Conservation (phyloP, 805 yeast species). For the Lachancea thermotolerans region DNA sequence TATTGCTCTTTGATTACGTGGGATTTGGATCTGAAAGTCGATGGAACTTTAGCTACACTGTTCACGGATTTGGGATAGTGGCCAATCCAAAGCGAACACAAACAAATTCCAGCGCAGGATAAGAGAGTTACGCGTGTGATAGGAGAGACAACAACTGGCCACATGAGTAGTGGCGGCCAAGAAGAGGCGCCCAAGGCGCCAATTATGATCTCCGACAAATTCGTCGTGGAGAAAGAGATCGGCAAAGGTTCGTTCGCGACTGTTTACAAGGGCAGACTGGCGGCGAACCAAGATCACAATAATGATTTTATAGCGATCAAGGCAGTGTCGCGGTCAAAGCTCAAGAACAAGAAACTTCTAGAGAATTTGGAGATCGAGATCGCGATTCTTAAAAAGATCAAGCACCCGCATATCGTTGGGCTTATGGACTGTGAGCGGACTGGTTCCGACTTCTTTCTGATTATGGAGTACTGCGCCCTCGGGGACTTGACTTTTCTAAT, state of each 20-base stretch:
- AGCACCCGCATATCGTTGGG: conserved; percentile 90
- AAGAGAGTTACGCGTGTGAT: background rate
- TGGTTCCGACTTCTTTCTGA: conserved; percentile 68
- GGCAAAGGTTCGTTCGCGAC: conserved; percentile 96
- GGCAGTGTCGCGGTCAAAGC: conserved; percentile 73
- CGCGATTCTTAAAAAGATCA: conserved; percentile 75
- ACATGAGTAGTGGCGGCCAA: conserved; percentile 9
- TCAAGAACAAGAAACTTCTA: conserved; percentile 77
- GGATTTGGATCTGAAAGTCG: background rate
- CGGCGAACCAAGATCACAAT: conserved; percentile 20
- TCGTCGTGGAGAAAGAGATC: conserved; percentile 47
- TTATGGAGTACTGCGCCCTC: conserved; percentile 94
- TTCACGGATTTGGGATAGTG: background rate
- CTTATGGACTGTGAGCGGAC: conserved; percentile 79
- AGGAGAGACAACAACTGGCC: conserved; percentile 7
- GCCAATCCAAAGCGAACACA: background rate
- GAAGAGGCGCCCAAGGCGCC: conserved; percentile 8
- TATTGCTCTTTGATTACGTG: too few relatives aligned
- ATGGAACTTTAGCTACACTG: background rate
- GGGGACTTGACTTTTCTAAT: conserved; percentile 91
- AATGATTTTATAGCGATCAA: conserved; percentile 77
- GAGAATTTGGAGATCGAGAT: conserved; percentile 93
- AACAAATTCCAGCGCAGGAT: background rate
- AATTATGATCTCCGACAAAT: conserved; percentile 20
- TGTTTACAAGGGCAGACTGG: conserved; percentile 77